Evolutionary conservation across 2,329 filamentous ascomycete genomes (phyloP), one percentile per base, ranked within the genome.

Genomic region (Pseudogymnoascus pannorum): DNA sequence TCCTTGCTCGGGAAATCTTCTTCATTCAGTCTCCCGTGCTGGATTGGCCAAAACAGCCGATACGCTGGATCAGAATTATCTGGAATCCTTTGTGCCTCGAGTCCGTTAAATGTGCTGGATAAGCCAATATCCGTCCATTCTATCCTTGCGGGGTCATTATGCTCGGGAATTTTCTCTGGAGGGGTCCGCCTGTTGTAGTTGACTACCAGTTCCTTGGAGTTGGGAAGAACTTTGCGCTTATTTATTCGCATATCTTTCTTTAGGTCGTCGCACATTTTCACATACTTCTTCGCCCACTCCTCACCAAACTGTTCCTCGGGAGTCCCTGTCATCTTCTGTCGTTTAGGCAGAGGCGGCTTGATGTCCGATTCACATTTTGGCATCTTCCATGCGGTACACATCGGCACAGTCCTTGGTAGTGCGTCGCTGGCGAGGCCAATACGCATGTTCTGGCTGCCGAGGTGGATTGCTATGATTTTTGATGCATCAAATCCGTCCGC

Each of bases 341-440:
- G 79, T 64, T 86, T 84, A 4, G 93, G 93, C 63, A 95, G 84
- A 3, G 88, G 87, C 66, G 88, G 88, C 69, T 89, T 79, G 74
- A 91, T 87, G 71, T 97, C 91, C 14, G 89, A 87, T 75, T 99
- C 94, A 63, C 87, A 92, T 69, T 87, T 83, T 5, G 83, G 78
- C 68, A 89, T 89, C 70, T 87, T 90, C 33, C 88, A 87, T 20
- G 93, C 94, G 65, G 97, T 87, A 1, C 91, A 87, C 89, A 96
- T 97, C 4, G 94, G 93, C 40, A 97, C 85, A 1, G 92, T 95
- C 76, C 94, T 96, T 5, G 94, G 94, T 4, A 99, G 78, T 5
- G 92, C 93, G 75, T 99, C 94, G 69, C 90, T 96, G n/a, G 93
- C 92, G 63, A 97, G 86, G 0, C 94, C 94, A 68, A 99, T 92